Base-by-base conservation (phyloP, 148 eudicot genomes). In the Vaccinium macrocarpon region DNA sequence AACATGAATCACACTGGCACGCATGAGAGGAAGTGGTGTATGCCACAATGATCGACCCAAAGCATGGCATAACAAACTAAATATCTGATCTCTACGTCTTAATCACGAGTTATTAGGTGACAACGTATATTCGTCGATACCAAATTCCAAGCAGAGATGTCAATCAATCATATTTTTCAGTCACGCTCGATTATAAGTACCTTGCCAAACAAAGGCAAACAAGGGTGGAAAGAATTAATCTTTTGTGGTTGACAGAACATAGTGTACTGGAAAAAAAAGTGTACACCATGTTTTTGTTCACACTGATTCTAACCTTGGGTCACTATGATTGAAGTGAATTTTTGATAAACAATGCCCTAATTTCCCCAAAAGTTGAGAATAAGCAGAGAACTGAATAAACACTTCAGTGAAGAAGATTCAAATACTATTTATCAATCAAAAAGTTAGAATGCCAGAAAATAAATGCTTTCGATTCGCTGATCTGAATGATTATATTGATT, bases 281-380 rank as follows among this genome's bases (percentile, higher is more conserved):
- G 16, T 75, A 75, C 55, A 75, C 55, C 79, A 21, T 7, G 23
- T 75, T 72, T 75, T 75, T 25, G 53, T 23, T 7, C 15, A 48
- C 55, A 19, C 51, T 76, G 32, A 48, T 3, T 48, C 79, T 76
- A 76, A 48, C 52, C 79, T 21, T n/a, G 79, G 79, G 32, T 76
- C 79, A n/a, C 27, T 13, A 49, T 19, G 32, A 6, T n/a, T 32
- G 21, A 48, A 76, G 79, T 48, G 15, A 21, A n/a, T n/a, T 46
- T 46, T 76, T 23, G 16, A n/a, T 21, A 74, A 74, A 74, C 25
- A 6, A 74, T 18, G 51, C 18, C 77, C 48, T 42, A 42, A 42
- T 42, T 42, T 42, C 46, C 46, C 46, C 46, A 42, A 42, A 42
- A 42, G 46, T 42, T 42, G 46, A 42, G 46, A 42, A 42, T 42